A percentile compares a stretch with the other conserved stretches of the same genome.
Conservation (phyloP, 352 stramenopile genomes). For the Pythium brassicae region DNA sequence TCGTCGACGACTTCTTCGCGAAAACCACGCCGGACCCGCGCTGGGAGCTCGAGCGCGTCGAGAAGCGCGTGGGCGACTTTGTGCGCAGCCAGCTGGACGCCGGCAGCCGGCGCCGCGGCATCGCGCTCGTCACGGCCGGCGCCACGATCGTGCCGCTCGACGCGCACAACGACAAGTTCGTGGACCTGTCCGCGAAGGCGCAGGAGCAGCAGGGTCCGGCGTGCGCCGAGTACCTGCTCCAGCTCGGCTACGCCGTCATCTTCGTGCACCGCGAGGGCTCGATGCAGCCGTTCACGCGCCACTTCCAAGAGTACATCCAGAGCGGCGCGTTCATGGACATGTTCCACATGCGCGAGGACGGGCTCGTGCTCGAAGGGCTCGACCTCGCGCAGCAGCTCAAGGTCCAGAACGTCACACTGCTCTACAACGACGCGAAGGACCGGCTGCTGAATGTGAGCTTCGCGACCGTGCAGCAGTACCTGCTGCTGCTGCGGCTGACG, state of each 20-base stretch:
- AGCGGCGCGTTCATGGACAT: conserved; percentile 82
- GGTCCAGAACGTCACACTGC: conserved; percentile 58
- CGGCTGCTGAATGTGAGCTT: conserved; percentile 75
- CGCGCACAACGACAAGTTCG: conserved; percentile 56
- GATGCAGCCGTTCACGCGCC: conserved; percentile 74
- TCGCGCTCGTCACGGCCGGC: conserved; percentile 80
- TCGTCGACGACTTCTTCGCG: conserved; percentile 77
- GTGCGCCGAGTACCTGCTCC: conserved; percentile 75
- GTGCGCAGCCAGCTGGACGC: conserved; percentile 46
- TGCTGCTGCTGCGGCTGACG: conserved; percentile 62
- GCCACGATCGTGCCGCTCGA: conserved; percentile 78
- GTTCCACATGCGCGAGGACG: conserved; percentile 54
- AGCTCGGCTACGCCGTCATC: conserved; percentile 77
- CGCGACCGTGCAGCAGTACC: conserved; percentile 78
- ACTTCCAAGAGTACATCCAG: conserved; percentile 81
- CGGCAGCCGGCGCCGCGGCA: conserved; percentile 40
- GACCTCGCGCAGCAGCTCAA: conserved; percentile 57
- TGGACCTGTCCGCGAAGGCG: conserved; percentile 64
- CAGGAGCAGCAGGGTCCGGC: conserved; percentile 75
- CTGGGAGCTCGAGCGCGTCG: conserved; percentile 43
- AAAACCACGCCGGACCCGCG: conserved; percentile 60
- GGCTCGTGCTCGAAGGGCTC: conserved; percentile 62
- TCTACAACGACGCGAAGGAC: conserved; percentile 59
- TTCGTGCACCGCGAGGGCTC: conserved; percentile 78
- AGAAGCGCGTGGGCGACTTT: conserved; percentile 50